phyloP scores from a whole-genome alignment of 2,329 filamentous ascomycete genomes.

The Talaromyces sp. region DNA sequence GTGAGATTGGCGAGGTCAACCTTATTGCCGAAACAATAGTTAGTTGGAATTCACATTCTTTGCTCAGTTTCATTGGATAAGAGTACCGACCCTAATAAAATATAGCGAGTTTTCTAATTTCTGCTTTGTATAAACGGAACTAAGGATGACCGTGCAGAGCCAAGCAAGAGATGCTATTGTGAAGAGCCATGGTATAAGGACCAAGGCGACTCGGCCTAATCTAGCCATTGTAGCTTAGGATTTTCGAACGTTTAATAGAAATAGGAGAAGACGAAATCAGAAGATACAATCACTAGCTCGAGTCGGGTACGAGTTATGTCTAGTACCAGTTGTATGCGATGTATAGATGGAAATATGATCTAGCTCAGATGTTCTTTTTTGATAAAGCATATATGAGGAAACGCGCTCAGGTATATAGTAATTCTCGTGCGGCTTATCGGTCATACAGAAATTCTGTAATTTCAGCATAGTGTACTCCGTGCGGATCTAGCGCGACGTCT shows the following conservation, averaged over 20 bases:
- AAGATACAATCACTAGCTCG: neutral
- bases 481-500: neutral
- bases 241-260: neutral
- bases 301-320: neutral
- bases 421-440: neutral
- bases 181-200: constrained; percentile 67
- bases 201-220: constrained; percentile 69
- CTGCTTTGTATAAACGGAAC: constrained; percentile 52
- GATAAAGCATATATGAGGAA: neutral
- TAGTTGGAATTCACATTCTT: neutral
- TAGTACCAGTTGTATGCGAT: neutral
- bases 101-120: constrained; percentile 51
- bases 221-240: neutral
- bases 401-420: neutral
- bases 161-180: constrained; percentile 74
- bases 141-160: constrained; percentile 55
- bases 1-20: constrained; percentile 62
- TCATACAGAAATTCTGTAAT: neutral
- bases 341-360: neutral
- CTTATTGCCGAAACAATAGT: constrained; percentile 23
- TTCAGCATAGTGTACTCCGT: neutral
- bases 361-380: neutral
- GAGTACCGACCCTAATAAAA: constrained; percentile 47
- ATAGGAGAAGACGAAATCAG: neutral
- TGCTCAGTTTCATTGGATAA: no score